Percentiles rank a stretch among this genome's conserved stretches.
phyloP scores from a whole-genome alignment of 2,329 filamentous ascomycete genomes.

The Cladosporium sp. region DNA sequence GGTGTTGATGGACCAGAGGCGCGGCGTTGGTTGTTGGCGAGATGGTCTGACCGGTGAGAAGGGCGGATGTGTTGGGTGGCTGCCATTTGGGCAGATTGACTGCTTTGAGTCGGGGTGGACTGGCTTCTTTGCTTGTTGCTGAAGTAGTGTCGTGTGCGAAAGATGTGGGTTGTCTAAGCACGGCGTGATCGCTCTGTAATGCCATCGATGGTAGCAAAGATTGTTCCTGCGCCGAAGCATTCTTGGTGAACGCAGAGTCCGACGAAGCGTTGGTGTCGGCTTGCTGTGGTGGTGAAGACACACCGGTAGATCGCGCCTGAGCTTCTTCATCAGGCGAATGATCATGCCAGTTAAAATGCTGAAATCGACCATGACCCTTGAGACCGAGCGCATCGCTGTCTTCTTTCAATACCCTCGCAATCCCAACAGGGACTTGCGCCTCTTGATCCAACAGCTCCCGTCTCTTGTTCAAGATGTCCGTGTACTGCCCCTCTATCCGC shows the following conservation, averaged over 20 bases:
- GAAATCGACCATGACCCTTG: too few relatives aligned
- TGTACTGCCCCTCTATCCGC: not conserved
- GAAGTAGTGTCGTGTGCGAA: not conserved
- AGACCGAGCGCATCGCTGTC: not conserved
- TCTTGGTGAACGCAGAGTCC: too few relatives aligned
- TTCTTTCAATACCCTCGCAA: not conserved
- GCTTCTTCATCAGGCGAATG: not conserved
- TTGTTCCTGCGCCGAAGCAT: too few relatives aligned
- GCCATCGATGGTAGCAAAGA: too few relatives aligned
- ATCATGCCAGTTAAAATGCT: not conserved
- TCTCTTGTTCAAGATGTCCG: not conserved
- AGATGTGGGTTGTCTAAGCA: not conserved
- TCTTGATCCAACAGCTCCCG: slow-evolving; percentile 7
- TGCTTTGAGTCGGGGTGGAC: not conserved
- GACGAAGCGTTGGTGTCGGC: too few relatives aligned
- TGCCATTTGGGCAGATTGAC: slow-evolving; percentile 8
- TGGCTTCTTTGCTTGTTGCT: not conserved
- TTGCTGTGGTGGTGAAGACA: too few relatives aligned
- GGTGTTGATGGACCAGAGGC: slow-evolving; percentile 11
- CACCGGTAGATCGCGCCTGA: not conserved
- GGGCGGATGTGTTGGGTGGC: not conserved
- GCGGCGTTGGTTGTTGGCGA: slow-evolving; percentile 7
- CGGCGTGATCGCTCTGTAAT: too few relatives aligned
- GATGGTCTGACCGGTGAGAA: not conserved
- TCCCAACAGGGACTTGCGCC: not conserved